Conservation (phyloP, 768 basidiomycete genomes). For the Leccinum ochraceum region DNA sequence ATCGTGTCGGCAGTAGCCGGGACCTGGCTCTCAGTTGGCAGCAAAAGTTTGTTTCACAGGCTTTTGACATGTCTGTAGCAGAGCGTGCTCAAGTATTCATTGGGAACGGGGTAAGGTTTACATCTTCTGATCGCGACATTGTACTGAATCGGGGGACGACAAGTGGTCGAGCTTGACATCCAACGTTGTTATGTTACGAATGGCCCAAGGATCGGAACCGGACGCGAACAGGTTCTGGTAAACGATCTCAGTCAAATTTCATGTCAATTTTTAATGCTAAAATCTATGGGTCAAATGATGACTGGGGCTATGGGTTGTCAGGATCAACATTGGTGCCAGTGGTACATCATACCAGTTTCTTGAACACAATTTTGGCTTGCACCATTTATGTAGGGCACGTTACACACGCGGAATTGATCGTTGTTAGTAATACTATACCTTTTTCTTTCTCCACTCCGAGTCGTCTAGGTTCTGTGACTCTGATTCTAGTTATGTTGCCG, state of each 20-base stretch:
- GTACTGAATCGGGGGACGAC: constrained; percentile 7
- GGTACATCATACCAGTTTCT: not conserved
- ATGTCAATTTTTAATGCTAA: not conserved
- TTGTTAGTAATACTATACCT: not conserved
- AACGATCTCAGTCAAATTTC: constrained; percentile 3
- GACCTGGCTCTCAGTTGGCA: constrained; percentile 45
- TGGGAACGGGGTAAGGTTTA: constrained; percentile 50
- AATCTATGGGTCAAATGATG: not conserved
- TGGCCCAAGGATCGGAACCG: constrained; percentile 29
- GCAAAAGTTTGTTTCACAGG: constrained; percentile 45
- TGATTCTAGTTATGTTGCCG: no score
- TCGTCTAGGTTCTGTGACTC: not conserved
- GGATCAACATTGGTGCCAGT: not conserved
- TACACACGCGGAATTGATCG: not conserved
- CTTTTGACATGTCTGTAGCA: constrained; percentile 53
- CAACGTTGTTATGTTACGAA: constrained; percentile 41
- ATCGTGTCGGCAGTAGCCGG: no score
- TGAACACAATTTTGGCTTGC: not conserved
- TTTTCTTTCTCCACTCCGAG: no score
- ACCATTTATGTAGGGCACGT: not conserved
- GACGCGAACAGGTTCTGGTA: constrained; percentile 41
- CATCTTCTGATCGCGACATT: not conserved
- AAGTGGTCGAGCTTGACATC: constrained; percentile 47
- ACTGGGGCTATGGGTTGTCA: not conserved
- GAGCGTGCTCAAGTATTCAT: constrained; percentile 49